Evolutionary conservation across 345 rosid species (phyloP).

Genomic region (Mallotus nudiflorus): DNA sequence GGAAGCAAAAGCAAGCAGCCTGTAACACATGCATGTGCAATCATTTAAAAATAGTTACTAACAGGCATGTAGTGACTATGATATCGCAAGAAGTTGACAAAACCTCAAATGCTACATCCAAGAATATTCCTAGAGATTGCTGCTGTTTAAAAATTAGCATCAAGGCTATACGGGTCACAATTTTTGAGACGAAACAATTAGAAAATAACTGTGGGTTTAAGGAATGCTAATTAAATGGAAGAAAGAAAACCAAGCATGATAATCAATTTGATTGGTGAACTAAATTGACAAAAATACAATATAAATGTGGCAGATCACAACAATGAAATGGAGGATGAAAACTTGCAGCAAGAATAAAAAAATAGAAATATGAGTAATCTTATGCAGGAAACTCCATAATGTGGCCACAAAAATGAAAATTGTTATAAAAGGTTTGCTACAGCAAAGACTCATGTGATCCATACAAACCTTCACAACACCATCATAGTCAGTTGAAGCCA

Average conservation of each 20-base stretch:
- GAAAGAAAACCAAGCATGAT: no score
- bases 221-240: not conserved
- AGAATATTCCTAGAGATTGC: not conserved
- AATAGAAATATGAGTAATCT: not conserved
- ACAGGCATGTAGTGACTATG: not conserved
- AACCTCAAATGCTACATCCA: not conserved
- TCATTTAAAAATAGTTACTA: not conserved
- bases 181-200: not conserved
- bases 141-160: not conserved
- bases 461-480: conserved; percentile 85
- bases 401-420: not conserved
- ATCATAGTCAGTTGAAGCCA: conserved; percentile 95
- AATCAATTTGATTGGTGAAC: no score
- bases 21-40: not conserved
- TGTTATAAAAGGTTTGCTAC: conserved; percentile 1
- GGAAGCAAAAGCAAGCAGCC: conserved; percentile 10
- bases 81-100: not conserved
- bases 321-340: not conserved
- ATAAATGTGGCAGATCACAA: no score
- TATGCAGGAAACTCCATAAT: not conserved
- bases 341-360: no score
- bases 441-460: conserved; percentile 14
- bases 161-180: not conserved
- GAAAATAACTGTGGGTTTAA: not conserved
- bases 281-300: no score